A percentile compares a stretch with the other conserved stretches of the same genome.
Conservation (phyloP, 257 asterid species). For the Solanum ahanhuiri region DNA sequence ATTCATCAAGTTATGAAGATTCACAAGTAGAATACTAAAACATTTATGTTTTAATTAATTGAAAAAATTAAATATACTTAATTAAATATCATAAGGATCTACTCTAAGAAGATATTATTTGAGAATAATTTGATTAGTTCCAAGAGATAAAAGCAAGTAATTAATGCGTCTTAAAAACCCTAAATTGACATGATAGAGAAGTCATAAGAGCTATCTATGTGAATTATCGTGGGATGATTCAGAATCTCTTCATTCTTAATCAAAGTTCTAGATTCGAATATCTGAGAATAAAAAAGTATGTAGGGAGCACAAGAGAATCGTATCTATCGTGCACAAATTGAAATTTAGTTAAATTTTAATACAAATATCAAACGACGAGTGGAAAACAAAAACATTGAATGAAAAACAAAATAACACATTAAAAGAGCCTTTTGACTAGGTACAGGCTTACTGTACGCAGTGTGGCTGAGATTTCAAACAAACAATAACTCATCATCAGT, state of each 20-base stretch:
- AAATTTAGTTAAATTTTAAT: no score
- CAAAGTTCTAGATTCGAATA: no score
- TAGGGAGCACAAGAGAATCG: neutral
- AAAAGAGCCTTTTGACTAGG: neutral
- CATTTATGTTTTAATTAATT: neutral
- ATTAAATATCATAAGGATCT: neutral
- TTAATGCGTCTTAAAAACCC: neutral
- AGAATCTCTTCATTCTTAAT: no score
- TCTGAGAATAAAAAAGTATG: no score
- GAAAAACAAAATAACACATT: neutral
- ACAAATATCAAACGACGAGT: accelerated
- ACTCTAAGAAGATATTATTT: no score
- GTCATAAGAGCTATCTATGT: neutral
- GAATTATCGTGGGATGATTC: neutral
- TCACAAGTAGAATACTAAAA: neutral
- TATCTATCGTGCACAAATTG: no score
- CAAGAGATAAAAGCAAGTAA: neutral
- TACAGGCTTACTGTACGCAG: neutral
- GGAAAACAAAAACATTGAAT: no score
- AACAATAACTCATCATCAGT: neutral
- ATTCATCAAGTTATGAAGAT: neutral
- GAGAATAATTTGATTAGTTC: neutral
- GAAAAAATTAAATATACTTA: neutral
- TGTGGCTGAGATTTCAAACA: neutral
- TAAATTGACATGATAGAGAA: neutral